phyloP scores from a whole-genome alignment of 306 rosid genomes.

The Acacia confusa region DNA sequence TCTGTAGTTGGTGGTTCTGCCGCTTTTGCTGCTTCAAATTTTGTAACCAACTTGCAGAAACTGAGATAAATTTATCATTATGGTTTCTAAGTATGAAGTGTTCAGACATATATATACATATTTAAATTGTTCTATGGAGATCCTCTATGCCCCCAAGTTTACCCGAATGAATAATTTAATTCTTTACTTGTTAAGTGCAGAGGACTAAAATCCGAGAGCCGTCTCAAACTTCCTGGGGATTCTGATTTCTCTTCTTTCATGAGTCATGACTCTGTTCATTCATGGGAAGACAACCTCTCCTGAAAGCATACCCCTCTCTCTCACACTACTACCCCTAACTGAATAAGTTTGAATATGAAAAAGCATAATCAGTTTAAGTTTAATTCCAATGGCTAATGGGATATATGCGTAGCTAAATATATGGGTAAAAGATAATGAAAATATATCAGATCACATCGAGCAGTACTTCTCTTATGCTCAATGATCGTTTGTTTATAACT shows the following conservation, averaged over 20 bases:
- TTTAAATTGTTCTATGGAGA: not conserved
- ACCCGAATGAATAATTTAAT: too few relatives aligned
- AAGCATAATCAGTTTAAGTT: not conserved
- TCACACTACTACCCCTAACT: too few relatives aligned
- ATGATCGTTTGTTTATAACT: not conserved
- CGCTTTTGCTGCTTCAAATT: constrained; percentile 79
- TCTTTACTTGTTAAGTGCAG: too few relatives aligned
- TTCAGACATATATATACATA: not conserved
- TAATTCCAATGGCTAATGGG: not conserved
- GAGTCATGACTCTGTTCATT: too few relatives aligned
- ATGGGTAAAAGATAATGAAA: not conserved
- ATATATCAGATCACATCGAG: not conserved
- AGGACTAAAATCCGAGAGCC: too few relatives aligned
- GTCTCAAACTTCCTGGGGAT: too few relatives aligned
- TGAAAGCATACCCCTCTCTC: too few relatives aligned
- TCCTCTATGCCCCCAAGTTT: too few relatives aligned
- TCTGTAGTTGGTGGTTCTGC: constrained; percentile 75
- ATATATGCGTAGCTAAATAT: not conserved
- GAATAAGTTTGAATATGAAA: not conserved
- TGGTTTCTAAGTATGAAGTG: not conserved
- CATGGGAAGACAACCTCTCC: too few relatives aligned
- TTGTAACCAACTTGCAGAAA: constrained; percentile 86
- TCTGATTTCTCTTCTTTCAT: too few relatives aligned
- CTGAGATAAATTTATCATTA: constrained; percentile 31
- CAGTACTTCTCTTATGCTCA: not conserved